Evolutionary conservation across 352 stramenopile genomes (phyloP).

Genomic region (Globisporangium cederbergense): DNA sequence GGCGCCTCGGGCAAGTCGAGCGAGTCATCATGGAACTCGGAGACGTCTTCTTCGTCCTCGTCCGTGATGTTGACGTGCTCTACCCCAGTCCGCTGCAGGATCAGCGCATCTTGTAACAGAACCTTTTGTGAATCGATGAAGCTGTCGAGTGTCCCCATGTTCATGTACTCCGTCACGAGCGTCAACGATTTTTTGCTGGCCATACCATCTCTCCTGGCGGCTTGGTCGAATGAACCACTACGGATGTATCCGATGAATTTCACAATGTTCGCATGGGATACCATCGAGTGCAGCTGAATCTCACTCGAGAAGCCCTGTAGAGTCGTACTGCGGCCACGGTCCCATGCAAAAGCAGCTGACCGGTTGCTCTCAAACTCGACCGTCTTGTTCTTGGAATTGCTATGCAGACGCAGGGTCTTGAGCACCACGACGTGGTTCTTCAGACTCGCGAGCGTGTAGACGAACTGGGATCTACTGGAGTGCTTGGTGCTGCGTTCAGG

Average conservation of each 20-base stretch:
- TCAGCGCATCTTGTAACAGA: slow-evolving; percentile 12
- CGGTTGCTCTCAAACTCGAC: slow-evolving; percentile 3
- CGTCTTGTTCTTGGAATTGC: neutral
- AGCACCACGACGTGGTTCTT: slow-evolving; percentile 6
- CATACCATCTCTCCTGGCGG: neutral
- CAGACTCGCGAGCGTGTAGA: slow-evolving; percentile 10
- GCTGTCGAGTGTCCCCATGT: slow-evolving; percentile 31
- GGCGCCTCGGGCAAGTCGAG: neutral
- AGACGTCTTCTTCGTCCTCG: slow-evolving; percentile 1
- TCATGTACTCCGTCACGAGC: slow-evolving; percentile 41
- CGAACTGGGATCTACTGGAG: neutral
- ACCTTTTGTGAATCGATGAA: slow-evolving; percentile 34
- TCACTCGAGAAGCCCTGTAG: slow-evolving; percentile 23
- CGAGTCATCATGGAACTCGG: neutral
- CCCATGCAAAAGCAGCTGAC: neutral
- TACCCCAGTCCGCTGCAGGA: slow-evolving; percentile 6
- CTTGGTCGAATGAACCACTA: slow-evolving; percentile 5
- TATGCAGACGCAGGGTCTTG: slow-evolving; percentile 3
- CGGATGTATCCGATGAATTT: slow-evolving; percentile 49
- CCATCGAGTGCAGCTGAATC: slow-evolving; percentile 49
- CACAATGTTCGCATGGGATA: slow-evolving; percentile 66
- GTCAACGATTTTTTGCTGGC: slow-evolving; percentile 16
- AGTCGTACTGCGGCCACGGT: neutral
- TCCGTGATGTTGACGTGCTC: neutral
- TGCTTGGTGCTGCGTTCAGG: neutral